phyloP scores from a whole-genome alignment of 2,329 filamentous ascomycete species.

The Apiospora aurea region DNA sequence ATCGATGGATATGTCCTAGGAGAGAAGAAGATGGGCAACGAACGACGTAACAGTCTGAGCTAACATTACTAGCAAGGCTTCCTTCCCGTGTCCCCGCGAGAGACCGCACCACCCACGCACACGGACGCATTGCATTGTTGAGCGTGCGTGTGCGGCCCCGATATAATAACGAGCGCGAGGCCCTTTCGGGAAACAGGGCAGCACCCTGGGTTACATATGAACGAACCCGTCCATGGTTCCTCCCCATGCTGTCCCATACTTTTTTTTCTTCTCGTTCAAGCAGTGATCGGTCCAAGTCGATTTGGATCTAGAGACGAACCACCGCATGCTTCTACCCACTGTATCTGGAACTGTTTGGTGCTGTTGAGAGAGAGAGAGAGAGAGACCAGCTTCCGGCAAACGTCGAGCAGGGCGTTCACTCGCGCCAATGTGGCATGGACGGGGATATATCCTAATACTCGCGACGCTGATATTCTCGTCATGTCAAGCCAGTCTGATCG shows the following conservation, averaged over 20 bases:
- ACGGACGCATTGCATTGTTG: not conserved
- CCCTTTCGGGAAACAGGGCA: not conserved
- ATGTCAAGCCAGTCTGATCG: constrained; percentile 19
- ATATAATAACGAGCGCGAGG: not conserved
- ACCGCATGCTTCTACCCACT: not conserved
- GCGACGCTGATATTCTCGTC: constrained; percentile 8
- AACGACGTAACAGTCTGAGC: not conserved
- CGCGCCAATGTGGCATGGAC: not conserved
- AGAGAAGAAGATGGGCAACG: too few relatives aligned
- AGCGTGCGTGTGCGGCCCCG: not conserved
- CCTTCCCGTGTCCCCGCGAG: not conserved
- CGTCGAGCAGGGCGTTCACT: not conserved
- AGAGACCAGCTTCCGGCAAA: not conserved
- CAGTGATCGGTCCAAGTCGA: not conserved
- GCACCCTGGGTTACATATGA: not conserved
- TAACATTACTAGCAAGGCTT: not conserved
- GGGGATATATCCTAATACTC: not conserved
- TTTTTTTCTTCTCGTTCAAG: too few relatives aligned
- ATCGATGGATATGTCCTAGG: too few relatives aligned
- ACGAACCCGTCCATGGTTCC: not conserved
- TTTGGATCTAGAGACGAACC: not conserved
- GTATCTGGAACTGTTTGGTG: not conserved
- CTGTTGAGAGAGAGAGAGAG: not conserved
- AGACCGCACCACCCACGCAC: not conserved
- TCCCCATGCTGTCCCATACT: not conserved